Evolutionary conservation across 2,329 filamentous ascomycete species (phyloP).

Genomic region (Cordyceps tenuipes): DNA sequence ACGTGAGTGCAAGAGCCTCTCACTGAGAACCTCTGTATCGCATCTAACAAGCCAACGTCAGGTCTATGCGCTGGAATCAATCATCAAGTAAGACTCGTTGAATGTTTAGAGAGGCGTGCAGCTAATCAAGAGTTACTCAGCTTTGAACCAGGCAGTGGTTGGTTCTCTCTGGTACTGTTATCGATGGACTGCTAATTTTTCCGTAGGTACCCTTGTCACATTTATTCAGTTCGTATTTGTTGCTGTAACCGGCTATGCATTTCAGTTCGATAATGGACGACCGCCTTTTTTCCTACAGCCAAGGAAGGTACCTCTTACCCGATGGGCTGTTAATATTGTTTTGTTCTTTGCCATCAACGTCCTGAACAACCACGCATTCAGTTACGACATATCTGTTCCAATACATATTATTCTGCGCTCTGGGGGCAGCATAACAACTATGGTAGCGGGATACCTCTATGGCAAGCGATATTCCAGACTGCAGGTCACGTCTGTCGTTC

Average conservation of each 20-base stretch:
- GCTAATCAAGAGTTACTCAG: constrained; percentile 33
- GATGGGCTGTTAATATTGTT: constrained; percentile 82
- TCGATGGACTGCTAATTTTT: constrained; percentile 14
- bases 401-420: constrained; percentile 95
- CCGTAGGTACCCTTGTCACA: constrained; percentile 68
- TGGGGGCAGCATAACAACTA: constrained; percentile 91
- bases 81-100: constrained; percentile 66
- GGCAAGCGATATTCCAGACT: constrained; percentile 76
- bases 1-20: constrained; percentile 48
- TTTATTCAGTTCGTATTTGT: constrained; percentile 87
- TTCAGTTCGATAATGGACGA: constrained; percentile 60
- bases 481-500: constrained; percentile 71
- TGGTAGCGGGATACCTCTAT: constrained; percentile 78
- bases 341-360: constrained; percentile 93
- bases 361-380: constrained; percentile 95
- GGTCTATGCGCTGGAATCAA: constrained; percentile 94
- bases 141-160: constrained; percentile 78
- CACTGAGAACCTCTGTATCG: background rate
- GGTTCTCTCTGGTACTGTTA: background rate
- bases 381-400: constrained; percentile 91
- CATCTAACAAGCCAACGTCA: constrained; percentile 29
- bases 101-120: constrained; percentile 7
- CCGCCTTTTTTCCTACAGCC: constrained; percentile 65
- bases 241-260: constrained; percentile 66
- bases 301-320: constrained; percentile 71